Base-by-base conservation (phyloP, 2,329 filamentous ascomycete species). In the Pezicula radicicola region DNA sequence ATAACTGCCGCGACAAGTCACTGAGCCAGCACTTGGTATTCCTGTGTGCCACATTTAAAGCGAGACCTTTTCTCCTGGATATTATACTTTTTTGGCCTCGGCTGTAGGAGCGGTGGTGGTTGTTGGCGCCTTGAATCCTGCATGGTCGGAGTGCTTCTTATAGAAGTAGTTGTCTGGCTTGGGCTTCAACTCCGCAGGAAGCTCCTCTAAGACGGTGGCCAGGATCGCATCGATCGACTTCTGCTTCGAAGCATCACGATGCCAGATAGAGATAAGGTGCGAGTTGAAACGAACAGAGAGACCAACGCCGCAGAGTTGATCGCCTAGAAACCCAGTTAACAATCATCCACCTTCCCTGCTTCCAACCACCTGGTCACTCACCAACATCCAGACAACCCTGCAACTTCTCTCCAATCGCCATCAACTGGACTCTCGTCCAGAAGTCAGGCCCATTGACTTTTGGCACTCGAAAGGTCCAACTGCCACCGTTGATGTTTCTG, bases 261-360 rank as follows among this genome's bases (percentile, higher is more conserved):
- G 94, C 93, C 93, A 97, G 65, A 97, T 83, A 61, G 89, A 88
- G 67, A 97, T 87, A 60, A 96, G 83, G 68, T 93, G 86, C 28
- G 86, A 88, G 73, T 92, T 96, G 79, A 94, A 95, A 63, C 92
- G 87, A 52, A 93, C 89, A 1, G 88, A 91, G 58, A 94, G 84
- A 40, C 89, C 90, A 44, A 97, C 85, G 47, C 93, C 93, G 68
- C 92, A 94, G 61, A 97, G 88, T 67, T 96, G 91, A 68, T 91
- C 88, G 54, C 84, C 89, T 91, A 64, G 52, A 40, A 37, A 28
- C 41, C 27, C 13, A 40, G 18, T 40, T 40, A 40, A 19, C 37
- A 40, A 16, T n/a, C n/a, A 28, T 45, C 19, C 27, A 27, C 16
- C 15, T 25, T 45, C n/a, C 27, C 42, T 10, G 21, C 28, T 4